Conservation (phyloP, 208 protist species). For the Acanthamoeba culbertsoni region DNA sequence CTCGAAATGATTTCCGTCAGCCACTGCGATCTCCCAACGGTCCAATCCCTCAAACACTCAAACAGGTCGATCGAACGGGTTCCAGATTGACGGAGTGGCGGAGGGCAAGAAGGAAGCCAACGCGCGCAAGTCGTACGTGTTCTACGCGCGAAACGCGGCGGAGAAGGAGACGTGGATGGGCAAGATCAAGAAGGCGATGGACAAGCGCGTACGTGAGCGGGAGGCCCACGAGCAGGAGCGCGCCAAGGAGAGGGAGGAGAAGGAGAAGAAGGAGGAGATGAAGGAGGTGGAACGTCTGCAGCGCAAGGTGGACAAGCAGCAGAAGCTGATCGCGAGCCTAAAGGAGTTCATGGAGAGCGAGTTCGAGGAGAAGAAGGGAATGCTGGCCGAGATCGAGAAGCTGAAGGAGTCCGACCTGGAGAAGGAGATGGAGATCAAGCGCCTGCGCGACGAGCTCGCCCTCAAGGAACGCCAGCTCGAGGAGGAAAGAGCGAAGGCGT, state of each 20-base stretch:
- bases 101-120: not conserved
- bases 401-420: not conserved
- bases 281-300: not conserved
- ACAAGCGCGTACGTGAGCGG: not conserved
- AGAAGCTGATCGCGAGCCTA: not conserved
- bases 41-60: too few relatives aligned
- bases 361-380: conserved; percentile 41
- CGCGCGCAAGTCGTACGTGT: not conserved
- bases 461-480: not conserved
- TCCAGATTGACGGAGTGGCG: not conserved
- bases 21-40: too few relatives aligned
- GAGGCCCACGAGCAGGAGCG: not conserved
- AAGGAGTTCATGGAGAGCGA: conserved; percentile 23
- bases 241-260: not conserved
- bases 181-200: not conserved
- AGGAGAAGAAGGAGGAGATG: not conserved
- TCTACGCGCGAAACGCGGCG: not conserved
- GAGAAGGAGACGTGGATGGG: conserved; percentile 17
- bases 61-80: not conserved
- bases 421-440: conserved; percentile 6
- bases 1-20: too few relatives aligned
- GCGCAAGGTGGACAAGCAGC: not conserved
- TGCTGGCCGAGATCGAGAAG: conserved; percentile 17
- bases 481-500: not conserved
- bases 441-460: not conserved